Evolutionary conservation across 2,329 filamentous ascomycete genomes (phyloP), one percentile per base, ranked within the genome.

Genomic region (Cadophora sp.): DNA sequence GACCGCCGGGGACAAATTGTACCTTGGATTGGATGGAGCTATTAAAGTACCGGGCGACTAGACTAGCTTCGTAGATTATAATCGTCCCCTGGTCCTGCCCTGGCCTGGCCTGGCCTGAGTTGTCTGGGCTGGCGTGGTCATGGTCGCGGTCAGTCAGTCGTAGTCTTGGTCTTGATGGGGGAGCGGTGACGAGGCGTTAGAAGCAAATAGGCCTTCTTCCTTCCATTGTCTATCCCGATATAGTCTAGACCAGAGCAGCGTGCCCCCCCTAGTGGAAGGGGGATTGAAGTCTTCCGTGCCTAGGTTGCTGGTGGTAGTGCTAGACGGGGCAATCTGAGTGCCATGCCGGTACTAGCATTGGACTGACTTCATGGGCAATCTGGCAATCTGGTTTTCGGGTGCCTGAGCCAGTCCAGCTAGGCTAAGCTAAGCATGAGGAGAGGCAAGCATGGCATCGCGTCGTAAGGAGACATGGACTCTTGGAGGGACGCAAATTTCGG

Each of bases 121-220:
- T 48, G 45, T 18, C 45, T 48, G 45, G n/a, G n/a, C 20, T 24
- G n/a, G n/a, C 20, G n/a, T 48, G n/a, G 45, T 48, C n/a, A 1
- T 45, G 16, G n/a, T 20, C 20, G 6, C 6, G 27, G 27, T 30
- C 27, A 30, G n/a, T n/a, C 6, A 6, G 27, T 30, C 27, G 6
- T 30, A 6, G 27, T 3, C 27, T 30, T 30, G 27, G 27, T 30
- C 27, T n/a, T n/a, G 45, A 18, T 18, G n/a, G 43, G 43, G 43
- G 66, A 65, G 70, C 70, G 70, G 70, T 72, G 70, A 72, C 70
- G 69, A 68, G 61, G 69, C 64, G 59, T 63, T 64, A 67, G 45
- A 36, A 66, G 62, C 39, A 41, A 63, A 24, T 48, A 43, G 56
- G 33, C 59, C 62, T 66, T 36, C 33, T 47, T 60, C 45, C 20